Evolutionary conservation across 805 yeast species (phyloP), one percentile per base, ranked within the genome.

Genomic region (Sugiyamaella lignohabitans): DNA sequence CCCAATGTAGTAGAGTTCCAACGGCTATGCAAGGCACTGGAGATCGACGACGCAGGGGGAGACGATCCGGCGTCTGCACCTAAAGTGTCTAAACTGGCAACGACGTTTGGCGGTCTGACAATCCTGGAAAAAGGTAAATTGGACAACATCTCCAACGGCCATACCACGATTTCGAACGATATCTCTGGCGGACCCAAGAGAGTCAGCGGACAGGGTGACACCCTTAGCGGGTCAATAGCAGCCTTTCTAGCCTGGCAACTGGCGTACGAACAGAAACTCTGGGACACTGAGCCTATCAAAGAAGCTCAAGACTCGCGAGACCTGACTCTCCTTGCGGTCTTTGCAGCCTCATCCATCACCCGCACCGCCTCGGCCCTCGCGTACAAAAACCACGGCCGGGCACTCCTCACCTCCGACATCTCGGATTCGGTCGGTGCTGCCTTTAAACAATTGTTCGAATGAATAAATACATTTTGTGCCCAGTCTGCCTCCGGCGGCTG

Each of bases 131-230:
- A 93, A 63, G 97, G 97, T 1, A 46, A 56, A 0, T 53, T 55
- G 1, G 98, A 93, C 59, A 53, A 75, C 32, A 82, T 88, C 8
- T 82, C 79, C 3, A 67, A 72, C 43, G 77, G 76, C 1, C 69
- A 65, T 3, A 59, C 63, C 3, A 57, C 67, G 3, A 52, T 85
- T 4, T 56, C 66, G 2, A 75, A 73, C 51, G 71, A 71, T 30
- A 59, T 69, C 27, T 57, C 62, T 14, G 97, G 98, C 1, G 82
- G 93, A 4, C 64, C 68, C 42, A 83, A 86, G 59, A 72, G 98
- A 45, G 94, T 86, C 5, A 96, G 97, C 10, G 98, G 98, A 0
- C 98, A 93, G 66, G 98, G 98, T 21, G 98, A 93, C 58, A 84
- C 96, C 0, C 63, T 93, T 35, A 78, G 91, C 0, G 98, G 98